phyloP scores from a whole-genome alignment of 2,329 filamentous ascomycete species.

The Aspergillus costaricaensis region DNA sequence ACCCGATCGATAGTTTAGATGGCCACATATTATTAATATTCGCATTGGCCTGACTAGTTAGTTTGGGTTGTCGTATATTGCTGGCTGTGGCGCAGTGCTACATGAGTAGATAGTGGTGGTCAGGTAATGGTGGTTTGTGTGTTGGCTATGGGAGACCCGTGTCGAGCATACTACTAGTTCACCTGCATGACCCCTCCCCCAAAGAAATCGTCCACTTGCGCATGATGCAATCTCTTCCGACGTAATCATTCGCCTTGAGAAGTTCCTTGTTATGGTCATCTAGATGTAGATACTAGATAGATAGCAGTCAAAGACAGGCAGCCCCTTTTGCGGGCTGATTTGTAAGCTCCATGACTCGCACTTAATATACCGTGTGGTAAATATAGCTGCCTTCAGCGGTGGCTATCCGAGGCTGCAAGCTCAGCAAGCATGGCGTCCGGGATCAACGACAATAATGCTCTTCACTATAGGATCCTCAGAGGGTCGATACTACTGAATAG shows the following conservation, averaged over 20 bases:
- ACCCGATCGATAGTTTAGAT: neutral
- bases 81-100: neutral
- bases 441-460: neutral
- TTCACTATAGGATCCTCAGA: slow-evolving; percentile 7
- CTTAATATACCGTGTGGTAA: slow-evolving; percentile 1
- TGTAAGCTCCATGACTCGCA: slow-evolving; percentile 2
- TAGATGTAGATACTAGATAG: neutral
- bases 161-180: too few relatives aligned
- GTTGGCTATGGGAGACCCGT: too few relatives aligned
- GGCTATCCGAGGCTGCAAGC: neutral
- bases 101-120: neutral
- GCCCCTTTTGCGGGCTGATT: slow-evolving; percentile 2
- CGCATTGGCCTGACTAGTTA: neutral
- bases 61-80: neutral
- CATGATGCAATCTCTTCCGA: neutral
- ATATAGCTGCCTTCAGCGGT: slow-evolving; percentile 5
- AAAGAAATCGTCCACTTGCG: neutral
- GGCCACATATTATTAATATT: neutral
- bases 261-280: neutral
- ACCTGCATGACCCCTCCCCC: neutral
- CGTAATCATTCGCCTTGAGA: neutral
- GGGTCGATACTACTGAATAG: neutral
- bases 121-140: too few relatives aligned
- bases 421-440: neutral
- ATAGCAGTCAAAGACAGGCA: neutral